Evolutionary conservation across 2,329 filamentous ascomycete species (phyloP).

Genomic region (Aspergillus sp.): DNA sequence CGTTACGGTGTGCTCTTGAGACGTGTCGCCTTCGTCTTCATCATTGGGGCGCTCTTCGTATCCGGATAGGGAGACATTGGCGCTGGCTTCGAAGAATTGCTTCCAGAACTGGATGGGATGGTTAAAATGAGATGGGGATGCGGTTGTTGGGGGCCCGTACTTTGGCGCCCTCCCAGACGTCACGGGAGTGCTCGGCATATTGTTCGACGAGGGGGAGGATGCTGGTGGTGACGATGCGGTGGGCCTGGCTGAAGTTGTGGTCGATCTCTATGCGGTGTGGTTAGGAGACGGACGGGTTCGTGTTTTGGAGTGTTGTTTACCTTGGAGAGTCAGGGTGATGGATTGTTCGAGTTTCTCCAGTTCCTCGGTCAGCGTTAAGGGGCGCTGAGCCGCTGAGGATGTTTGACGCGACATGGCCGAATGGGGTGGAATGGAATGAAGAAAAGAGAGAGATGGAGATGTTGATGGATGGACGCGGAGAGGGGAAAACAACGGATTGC

Average conservation of each 20-base stretch:
- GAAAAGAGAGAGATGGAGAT: not conserved
- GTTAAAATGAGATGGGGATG: not conserved
- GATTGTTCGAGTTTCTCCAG: slow-evolving; percentile 94
- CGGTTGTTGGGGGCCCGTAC: slow-evolving; percentile 44
- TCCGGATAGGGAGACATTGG: slow-evolving; percentile 92
- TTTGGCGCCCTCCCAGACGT: slow-evolving; percentile 97
- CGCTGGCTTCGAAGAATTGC: slow-evolving; percentile 98
- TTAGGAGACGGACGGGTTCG: slow-evolving; percentile 15
- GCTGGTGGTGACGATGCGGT: slow-evolving; percentile 90
- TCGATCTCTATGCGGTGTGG: slow-evolving; percentile 74
- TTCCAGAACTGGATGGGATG: slow-evolving; percentile 79
- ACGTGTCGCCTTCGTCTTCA: slow-evolving; percentile 46
- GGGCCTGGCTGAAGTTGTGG: slow-evolving; percentile 94
- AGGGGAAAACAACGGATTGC: slow-evolving; percentile 26
- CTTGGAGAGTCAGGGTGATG: slow-evolving; percentile 93
- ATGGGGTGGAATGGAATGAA: not conserved
- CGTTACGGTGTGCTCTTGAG: slow-evolving; percentile 51
- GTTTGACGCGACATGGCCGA: slow-evolving; percentile 51
- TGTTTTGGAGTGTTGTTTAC: slow-evolving; percentile 43
- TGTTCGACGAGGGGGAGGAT: slow-evolving; percentile 93
- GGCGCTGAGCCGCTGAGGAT: slow-evolving; percentile 47
- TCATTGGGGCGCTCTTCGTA: slow-evolving; percentile 75
- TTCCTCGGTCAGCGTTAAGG: slow-evolving; percentile 85
- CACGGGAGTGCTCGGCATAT: slow-evolving; percentile 88
- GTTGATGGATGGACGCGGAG: slow-evolving; percentile 23